Percentiles rank a stretch among this genome's conserved stretches.
Conservation (phyloP, 176 grass and related monocot species). For the Elymus sibiricus region DNA sequence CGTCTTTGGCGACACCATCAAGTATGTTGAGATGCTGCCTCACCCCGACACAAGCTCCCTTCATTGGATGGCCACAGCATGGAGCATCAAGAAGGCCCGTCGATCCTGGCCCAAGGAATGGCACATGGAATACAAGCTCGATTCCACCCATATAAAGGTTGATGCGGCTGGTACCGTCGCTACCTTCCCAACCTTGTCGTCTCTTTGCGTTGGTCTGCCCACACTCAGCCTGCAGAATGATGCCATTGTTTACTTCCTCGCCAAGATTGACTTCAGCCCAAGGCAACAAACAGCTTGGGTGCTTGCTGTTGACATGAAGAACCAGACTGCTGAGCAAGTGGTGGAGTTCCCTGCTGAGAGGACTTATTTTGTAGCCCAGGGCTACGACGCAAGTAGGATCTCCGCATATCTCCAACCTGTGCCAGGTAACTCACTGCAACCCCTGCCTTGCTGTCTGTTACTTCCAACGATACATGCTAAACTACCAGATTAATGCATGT, state of each 20-base stretch:
- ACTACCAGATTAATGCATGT: no score
- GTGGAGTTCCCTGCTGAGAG: not conserved
- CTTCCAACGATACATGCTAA: no score
- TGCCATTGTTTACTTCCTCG: no score
- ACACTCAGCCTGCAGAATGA: no score
- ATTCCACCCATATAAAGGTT: not conserved
- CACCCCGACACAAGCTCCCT: not conserved
- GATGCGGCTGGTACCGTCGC: not conserved
- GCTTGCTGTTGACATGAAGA: not conserved
- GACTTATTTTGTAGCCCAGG: no score
- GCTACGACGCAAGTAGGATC: no score
- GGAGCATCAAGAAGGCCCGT: not conserved
- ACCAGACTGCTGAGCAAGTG: not conserved
- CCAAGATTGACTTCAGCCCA: not conserved
- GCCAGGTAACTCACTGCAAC: no score
- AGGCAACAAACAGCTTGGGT: not conserved
- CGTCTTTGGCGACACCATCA: not conserved
- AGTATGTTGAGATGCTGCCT: not conserved
- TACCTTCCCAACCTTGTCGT: not conserved
- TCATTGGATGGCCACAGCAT: not conserved
- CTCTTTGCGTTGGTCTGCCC: not conserved
- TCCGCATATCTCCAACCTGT: no score
- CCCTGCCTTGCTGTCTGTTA: no score
- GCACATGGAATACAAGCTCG: not conserved
- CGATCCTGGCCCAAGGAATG: not conserved